Evolutionary conservation across 306 rosid species (phyloP), one percentile per base, ranked within the genome.

Genomic region (Vigna hirtella): DNA sequence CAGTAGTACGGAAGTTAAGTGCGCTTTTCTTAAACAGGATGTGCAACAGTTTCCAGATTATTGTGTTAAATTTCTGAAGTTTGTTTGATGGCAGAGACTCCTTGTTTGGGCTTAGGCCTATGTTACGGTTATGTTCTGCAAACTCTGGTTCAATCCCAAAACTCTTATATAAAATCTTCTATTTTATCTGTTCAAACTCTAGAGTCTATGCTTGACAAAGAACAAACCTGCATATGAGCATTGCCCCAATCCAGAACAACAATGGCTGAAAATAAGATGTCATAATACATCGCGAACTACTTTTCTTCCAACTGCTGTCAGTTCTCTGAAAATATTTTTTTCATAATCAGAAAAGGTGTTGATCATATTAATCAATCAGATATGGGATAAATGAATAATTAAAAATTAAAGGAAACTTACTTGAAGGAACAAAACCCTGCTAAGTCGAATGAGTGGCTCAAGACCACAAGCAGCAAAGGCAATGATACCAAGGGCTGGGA

Each of bases 381-480:
- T 78, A 11, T 83, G 84, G 77, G 62, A 48, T 11, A 66, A 70
- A 20, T 32, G 14, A 52, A 49, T 7, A 68, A 70, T 42, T 70
- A 84, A 77, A 84, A 73, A 76, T 51, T 68, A 36, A 72, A 18
- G 76, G 66, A 55, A 42, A 77, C 47, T 36, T 93, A 95, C 99
- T 79, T 85, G 87, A 59, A 95, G 85, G 86, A 93, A 85, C 76
- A 90, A 57, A 79, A 84, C 64, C 87, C 98, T 90, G 86, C 93
- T 76, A 40, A 85, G 78, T 53, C 93, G 97, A 76, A 95, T 42
- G 47, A 95, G 86, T 71, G 99, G 97, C 74, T 81, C 98, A 66
- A 95, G 90, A 72, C 94, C 99, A 79, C 89, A 93, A 81, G 90
- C 90, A 80, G 97, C 93, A 85, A 96, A 96, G 76, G 94, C 91